A percentile compares a stretch with the other conserved stretches of the same genome.
Evolutionary conservation across 441 rosid species (phyloP).

Genomic region (Pelargonium citronellum): DNA sequence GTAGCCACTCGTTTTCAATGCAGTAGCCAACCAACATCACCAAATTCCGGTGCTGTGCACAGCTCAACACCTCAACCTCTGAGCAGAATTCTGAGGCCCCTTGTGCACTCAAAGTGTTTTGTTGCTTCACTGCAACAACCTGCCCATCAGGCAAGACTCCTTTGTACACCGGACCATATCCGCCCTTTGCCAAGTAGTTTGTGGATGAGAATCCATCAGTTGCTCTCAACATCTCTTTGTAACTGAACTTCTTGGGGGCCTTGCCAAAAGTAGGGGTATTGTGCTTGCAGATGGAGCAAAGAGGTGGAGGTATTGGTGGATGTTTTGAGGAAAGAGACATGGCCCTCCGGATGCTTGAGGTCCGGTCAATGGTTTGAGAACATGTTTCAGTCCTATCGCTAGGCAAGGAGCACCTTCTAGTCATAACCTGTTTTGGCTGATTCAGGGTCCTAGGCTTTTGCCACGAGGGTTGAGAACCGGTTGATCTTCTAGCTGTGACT

Average conservation of each 20-base stretch:
- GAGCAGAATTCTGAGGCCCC: conserved; percentile 49
- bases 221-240: conserved; percentile 34
- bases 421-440: conserved; percentile 7
- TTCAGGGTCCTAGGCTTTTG: conserved; percentile 9
- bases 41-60: conserved; percentile 52
- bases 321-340: conserved; percentile 31
- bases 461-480: conserved; percentile 17
- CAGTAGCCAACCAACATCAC: conserved; percentile 56
- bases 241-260: conserved; percentile 39
- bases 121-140: conserved; percentile 46
- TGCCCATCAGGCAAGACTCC: conserved; percentile 45
- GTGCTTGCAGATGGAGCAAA: conserved; percentile 48
- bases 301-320: conserved; percentile 41
- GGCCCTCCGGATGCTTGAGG: conserved; percentile 31
- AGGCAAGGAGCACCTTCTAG: conserved; percentile 13
- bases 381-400: conserved; percentile 14
- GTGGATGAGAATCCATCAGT: conserved; percentile 37
- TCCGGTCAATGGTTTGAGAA: conserved; percentile 14
- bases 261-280: conserved; percentile 37
- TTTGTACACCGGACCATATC: conserved; percentile 40
- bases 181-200: conserved; percentile 42
- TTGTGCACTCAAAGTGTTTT: conserved; percentile 33
- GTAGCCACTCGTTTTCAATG: conserved; percentile 43
- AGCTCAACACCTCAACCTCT: conserved; percentile 53
- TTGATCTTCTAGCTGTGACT: conserved; percentile 27